phyloP scores from a whole-genome alignment of 129 eudicot species.

The Logfia minima region DNA sequence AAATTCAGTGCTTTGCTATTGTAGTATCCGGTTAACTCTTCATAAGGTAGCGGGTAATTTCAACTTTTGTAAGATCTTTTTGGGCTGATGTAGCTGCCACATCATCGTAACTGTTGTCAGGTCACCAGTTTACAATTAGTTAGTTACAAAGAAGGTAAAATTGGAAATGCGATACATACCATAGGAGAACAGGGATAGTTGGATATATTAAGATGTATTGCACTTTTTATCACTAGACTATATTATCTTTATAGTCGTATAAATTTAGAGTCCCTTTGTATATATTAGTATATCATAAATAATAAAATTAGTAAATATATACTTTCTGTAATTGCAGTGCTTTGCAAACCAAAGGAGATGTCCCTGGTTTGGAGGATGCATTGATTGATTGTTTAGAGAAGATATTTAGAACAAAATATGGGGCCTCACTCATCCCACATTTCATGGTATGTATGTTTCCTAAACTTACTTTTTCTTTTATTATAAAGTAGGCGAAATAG shows the following conservation, averaged over 20 bases:
- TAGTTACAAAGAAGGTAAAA: not conserved
- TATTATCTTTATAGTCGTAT: not conserved
- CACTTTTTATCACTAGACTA: not conserved
- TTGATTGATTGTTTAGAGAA: slow-evolving; percentile 73
- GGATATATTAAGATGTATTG: not conserved
- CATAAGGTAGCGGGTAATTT: not conserved
- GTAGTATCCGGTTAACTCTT: not conserved
- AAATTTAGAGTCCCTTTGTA: not conserved
- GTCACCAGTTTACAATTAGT: not conserved
- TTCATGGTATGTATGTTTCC: slow-evolving; percentile 59
- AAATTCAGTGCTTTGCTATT: not conserved
- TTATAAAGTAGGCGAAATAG: not conserved
- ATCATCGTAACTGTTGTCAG: not conserved
- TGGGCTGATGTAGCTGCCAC: not conserved
- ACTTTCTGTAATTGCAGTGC: slow-evolving; percentile 42
- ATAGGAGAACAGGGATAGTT: not conserved
- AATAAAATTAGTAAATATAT: too few relatives aligned
- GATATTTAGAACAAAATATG: slow-evolving; percentile 80
- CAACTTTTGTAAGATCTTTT: not conserved
- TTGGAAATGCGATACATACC: not conserved
- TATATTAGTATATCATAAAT: too few relatives aligned
- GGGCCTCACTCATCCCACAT: slow-evolving; percentile 87
- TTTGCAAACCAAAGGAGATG: slow-evolving; percentile 72
- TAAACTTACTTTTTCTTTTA: not conserved
- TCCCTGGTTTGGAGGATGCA: slow-evolving; percentile 69